Evolutionary conservation across 345 rosid genomes (phyloP), one percentile per base, ranked within the genome.

Genomic region (Psidium friedrichsthalianum): DNA sequence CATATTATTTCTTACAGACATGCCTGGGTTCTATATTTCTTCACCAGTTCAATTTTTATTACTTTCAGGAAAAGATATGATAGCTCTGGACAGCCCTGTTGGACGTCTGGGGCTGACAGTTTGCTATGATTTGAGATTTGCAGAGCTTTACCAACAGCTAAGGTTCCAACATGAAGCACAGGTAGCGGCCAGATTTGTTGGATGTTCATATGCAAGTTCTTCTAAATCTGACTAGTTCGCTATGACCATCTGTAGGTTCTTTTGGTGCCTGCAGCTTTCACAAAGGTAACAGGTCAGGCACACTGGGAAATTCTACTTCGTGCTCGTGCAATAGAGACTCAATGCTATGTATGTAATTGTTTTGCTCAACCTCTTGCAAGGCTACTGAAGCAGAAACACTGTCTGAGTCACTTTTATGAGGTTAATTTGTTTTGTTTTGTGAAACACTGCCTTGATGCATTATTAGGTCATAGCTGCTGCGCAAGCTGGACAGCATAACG

Each of bases 241-340:
- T 44, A 20, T 78, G 61, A 44, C 51, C 53, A 36, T 86, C 55
- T 83, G 56, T 90, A 95, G 98, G 92, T 97, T 90, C 85, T 97
- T 85, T 88, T 97, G 78, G 98, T 95, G 55, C 98, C 98, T 51
- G 88, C 98, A 58, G 98, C 99, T 87, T 97, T 97, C 89, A 95
- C 99, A 40, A 90, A 87, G 86, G 95, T 92, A 82, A 95, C 99
- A 11, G 99, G 98, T 76, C 88, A 92, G 88, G 98, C 98, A 81
- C 99, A 97, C 88, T 97, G 99, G 99, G 98, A 97, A 89, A 88
- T 95, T 91, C 94, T 95, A 76, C 99, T 97, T 69, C 94, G 98
- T 87, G 94, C 98, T 84, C 92, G 96, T 56, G 99, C 99, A 69
- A 92, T 97, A 52, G 98, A 97, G 92, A 97, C 99, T 40, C 99